A percentile compares a stretch with the other conserved stretches of the same genome.
These are phyloP conservation scores for Fraxinus sp. DNA, from an alignment of 305 asterid genomes.

Conservation along the genomic window DNA sequence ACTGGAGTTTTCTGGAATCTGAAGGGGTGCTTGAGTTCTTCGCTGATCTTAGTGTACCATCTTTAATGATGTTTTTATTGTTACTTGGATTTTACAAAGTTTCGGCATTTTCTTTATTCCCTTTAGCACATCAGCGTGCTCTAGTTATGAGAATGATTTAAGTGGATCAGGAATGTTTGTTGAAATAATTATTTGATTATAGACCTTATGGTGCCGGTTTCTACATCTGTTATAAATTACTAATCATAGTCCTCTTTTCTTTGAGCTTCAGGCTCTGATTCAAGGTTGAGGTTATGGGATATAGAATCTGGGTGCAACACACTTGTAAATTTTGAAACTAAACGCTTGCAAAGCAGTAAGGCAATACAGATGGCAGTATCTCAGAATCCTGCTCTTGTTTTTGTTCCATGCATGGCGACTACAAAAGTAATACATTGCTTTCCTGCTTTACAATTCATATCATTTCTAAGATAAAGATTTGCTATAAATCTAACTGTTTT, in stretches of 20 bases:
- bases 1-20: background rate
- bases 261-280: constrained; percentile 83
- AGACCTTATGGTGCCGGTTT: background rate
- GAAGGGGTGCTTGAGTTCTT: background rate
- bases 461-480: constrained; percentile 13
- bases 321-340: constrained; percentile 83
- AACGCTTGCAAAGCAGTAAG: constrained; percentile 80
- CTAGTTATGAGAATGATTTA: constrained; percentile 6
- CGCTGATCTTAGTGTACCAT: background rate
- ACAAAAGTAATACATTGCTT: constrained; percentile 49
- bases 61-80: constrained; percentile 4
- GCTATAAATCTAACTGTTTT: constrained; percentile 1
- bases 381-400: constrained; percentile 66
- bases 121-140: background rate
- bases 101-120: background rate
- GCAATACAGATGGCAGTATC: constrained; percentile 74
- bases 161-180: background rate
- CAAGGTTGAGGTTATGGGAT: constrained; percentile 96
- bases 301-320: constrained; percentile 93
- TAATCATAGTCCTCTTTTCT: constrained; percentile 1
- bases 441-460: background rate
- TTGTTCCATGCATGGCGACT: constrained; percentile 84
- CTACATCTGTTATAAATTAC: constrained; percentile 8
- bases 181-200: background rate
- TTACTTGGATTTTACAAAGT: background rate